Conservation (phyloP, 805 yeast species). For the Jamesozyma hellenica region DNA sequence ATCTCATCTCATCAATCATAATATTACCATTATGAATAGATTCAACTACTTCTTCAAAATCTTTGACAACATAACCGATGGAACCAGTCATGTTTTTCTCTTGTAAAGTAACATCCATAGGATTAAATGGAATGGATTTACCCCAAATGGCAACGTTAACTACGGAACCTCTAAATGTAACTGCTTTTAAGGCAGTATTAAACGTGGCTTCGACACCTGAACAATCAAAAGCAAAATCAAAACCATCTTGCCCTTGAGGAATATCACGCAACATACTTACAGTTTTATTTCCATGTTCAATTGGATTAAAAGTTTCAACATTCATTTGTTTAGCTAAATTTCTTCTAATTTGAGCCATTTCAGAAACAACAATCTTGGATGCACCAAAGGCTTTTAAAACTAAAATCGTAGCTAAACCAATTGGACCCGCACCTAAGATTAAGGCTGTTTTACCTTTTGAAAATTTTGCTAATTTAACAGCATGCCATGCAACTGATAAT, state of each 20-base stretch:
- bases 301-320: conserved; percentile 43
- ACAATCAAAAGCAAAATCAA: conserved; percentile 44
- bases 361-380: conserved; percentile 40
- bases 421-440: conserved; percentile 54
- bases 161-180: conserved; percentile 46
- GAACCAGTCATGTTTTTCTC: conserved; percentile 52
- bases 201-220: conserved; percentile 44
- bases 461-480: conserved; percentile 39
- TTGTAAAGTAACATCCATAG: conserved; percentile 45
- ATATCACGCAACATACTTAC: conserved; percentile 32
- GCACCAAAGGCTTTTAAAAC: conserved; percentile 44
- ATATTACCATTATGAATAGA: conserved; percentile 42
- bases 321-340: conserved; percentile 39
- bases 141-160: conserved; percentile 63
- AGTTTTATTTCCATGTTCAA: conserved; percentile 28
- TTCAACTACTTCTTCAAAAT: conserved; percentile 45
- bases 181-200: conserved; percentile 39
- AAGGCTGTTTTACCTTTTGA: conserved; percentile 38
- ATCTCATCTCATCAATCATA: conserved; percentile 33
- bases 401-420: conserved; percentile 49
- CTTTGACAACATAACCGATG: conserved; percentile 48
- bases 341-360: conserved; percentile 41
- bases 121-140: conserved; percentile 38
- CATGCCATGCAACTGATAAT: conserved; percentile 49
- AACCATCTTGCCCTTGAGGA: conserved; percentile 37